Evolutionary conservation across 805 yeast species (phyloP), one percentile per base, ranked within the genome.

Genomic region (Saturnispora gosingensis): DNA sequence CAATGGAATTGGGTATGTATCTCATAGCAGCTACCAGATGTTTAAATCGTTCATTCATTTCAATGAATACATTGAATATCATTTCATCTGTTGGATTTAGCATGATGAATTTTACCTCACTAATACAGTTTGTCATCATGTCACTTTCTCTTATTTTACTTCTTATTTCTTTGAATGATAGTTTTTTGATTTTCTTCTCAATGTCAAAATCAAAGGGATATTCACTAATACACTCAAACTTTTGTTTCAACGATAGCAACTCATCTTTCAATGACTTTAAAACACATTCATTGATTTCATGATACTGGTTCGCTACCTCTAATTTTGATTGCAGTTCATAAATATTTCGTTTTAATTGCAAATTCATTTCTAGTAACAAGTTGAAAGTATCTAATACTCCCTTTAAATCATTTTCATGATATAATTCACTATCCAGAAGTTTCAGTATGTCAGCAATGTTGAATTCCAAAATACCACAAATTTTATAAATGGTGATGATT

Each of bases 11-110:
- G 0, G 85, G 84, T 1, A 83, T 68, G 50, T 80, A 73, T 39
- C 72, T 71, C 8, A 76, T 58, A 3, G 85, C 70, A 6, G 77
- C 81, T 42, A 71, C 73, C 18, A 82, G 68, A 0, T 86, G 85
- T 4, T 67, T 68, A 4, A 80, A 62, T 35, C 69, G 65, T 16
- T 68, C 65, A 43, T 72, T 73, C 42, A 81, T 61, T 5, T 62
- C 60, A 13, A 70, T 53, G 57, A 72, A 81, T 45, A 71, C 8
- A 3, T 50, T 45, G 27, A 46, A 51, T 3, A 51, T 39, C 9
- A 42, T 20, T 18, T 10, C 24, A 48, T 56, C 58, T 3, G 25
- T 28, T 1, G 18, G n/a, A 4, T 51, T 43, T 2, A 50, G 36
- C 5, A 43, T 10, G 5, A 53, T 46, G 15, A 55, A 48, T 13